A percentile compares a stretch with the other conserved stretches of the same genome.
phyloP scores from a whole-genome alignment of 2,329 filamentous ascomycete species.

The Fusarium compactum region DNA sequence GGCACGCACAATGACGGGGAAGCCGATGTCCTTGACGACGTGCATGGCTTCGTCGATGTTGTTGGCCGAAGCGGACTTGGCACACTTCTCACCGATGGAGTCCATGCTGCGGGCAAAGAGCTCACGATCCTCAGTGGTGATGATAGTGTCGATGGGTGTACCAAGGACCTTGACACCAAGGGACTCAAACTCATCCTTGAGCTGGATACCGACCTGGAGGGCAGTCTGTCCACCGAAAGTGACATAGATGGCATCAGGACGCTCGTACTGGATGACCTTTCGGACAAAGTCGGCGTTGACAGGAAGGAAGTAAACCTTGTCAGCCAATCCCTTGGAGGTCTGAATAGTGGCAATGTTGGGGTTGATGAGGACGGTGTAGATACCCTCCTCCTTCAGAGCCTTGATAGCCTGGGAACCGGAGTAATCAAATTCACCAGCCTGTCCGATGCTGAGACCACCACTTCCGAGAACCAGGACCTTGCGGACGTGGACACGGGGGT shows the following conservation, averaged over 20 bases:
- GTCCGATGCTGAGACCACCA: constrained; percentile 95
- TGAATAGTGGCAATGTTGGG: constrained; percentile 99
- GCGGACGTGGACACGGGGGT: constrained; percentile 87
- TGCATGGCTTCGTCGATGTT: constrained; percentile 87
- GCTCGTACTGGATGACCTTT: constrained; percentile 95
- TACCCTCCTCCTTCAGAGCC: constrained; percentile 95
- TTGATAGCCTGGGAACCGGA: constrained; percentile 99
- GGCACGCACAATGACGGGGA: constrained; percentile 95
- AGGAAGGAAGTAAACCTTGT: constrained; percentile 98
- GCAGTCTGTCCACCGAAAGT: constrained; percentile 99
- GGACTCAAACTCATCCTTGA: constrained; percentile 95
- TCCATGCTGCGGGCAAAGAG: constrained; percentile 98
- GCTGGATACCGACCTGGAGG: constrained; percentile 94
- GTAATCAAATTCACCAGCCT: constrained; percentile 99
- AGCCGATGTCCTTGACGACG: constrained; percentile 92
- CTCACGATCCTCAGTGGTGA: constrained; percentile 98
- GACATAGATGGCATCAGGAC: constrained; percentile 95
- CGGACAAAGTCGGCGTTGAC: constrained; percentile 97
- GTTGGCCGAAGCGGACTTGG: constrained; percentile 94
- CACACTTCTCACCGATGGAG: constrained; percentile 96
- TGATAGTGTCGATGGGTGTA: constrained; percentile 97
- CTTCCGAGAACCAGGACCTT: constrained; percentile 95
- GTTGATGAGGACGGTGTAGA: constrained; percentile 98
- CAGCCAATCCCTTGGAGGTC: constrained; percentile 95
- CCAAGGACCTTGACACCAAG: constrained; percentile 95